These are phyloP conservation scores for Macadamia integrifolia DNA, from an alignment of 164 flowering plant genomes.

Conservation along the genomic window DNA sequence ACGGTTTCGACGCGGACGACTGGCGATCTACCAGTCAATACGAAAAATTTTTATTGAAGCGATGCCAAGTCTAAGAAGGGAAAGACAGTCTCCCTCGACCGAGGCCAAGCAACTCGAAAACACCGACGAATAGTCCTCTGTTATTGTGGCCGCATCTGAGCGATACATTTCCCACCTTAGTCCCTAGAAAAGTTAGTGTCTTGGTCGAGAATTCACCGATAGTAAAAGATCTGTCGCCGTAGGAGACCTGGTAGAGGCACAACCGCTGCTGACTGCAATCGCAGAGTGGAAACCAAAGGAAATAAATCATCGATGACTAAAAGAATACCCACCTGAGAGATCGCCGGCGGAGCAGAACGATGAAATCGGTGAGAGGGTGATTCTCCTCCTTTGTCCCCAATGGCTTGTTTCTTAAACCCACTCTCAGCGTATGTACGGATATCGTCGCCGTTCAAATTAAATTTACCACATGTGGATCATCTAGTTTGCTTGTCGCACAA, in stretches of 20 bases:
- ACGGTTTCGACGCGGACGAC: too few species aligned
- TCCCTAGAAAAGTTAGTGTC: conserved; percentile 49
- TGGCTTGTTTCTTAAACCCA: too few species aligned
- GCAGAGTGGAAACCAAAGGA: too few species aligned
- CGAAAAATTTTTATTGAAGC: conserved; percentile 37
- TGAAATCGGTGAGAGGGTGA: too few species aligned
- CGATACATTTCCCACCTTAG: conserved; percentile 18
- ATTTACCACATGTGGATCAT: too few species aligned
- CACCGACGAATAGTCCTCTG: conserved; percentile 80
- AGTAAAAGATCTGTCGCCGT: conserved; percentile 95
- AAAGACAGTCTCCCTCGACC: conserved; percentile 85
- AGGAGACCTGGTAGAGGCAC: conserved; percentile 83
- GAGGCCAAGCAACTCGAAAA: conserved; percentile 81
- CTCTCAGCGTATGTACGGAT: too few species aligned
- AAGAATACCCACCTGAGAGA: too few species aligned
- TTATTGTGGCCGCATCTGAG: conserved; percentile 92
- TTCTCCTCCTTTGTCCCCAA: too few species aligned
- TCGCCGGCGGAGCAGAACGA: too few species aligned
- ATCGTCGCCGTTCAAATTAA: too few species aligned
- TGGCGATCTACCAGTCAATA: conserved; percentile 82
- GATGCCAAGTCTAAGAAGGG: conserved; percentile 48
- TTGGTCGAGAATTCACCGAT: conserved; percentile 85
- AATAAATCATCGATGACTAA: too few species aligned
- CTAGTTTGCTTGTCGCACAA: too few species aligned
- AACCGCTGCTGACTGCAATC: conserved; percentile 41